phyloP scores from a whole-genome alignment of 2,329 filamentous ascomycete species.

The Aureobasidium zeae region DNA sequence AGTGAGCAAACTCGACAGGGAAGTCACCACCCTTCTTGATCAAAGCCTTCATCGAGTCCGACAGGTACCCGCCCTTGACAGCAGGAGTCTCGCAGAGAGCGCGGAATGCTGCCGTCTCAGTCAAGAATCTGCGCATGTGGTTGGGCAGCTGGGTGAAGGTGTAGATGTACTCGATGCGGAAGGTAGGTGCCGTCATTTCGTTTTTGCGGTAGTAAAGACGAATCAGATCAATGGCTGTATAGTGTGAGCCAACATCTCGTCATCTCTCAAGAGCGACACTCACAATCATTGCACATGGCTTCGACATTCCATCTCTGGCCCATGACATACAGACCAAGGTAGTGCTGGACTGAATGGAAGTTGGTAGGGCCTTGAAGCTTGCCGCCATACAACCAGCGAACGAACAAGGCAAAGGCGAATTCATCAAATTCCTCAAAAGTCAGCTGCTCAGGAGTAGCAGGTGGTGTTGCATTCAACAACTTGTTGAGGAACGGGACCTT shows the following conservation, averaged over 20 bases:
- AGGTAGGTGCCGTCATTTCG: conserved; percentile 29
- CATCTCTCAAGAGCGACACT: not conserved
- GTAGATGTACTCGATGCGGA: conserved; percentile 31
- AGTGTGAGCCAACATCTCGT: too few species aligned
- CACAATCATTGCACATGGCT: conserved; percentile 25
- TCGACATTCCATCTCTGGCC: conserved; percentile 24
- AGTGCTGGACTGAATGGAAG: conserved; percentile 29
- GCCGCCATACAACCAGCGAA: conserved; percentile 26
- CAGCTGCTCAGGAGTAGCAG: conserved; percentile 18
- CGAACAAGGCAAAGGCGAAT: conserved; percentile 26
- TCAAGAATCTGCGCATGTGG: conserved; percentile 27
- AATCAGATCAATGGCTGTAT: conserved; percentile 26
- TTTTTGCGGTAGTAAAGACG: conserved; percentile 26
- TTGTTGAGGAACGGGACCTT: conserved; percentile 25
- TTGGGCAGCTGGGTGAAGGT: conserved; percentile 22
- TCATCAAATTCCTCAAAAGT: conserved; percentile 26
- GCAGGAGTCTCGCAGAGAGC: conserved; percentile 21
- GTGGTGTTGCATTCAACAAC: conserved; percentile 18
- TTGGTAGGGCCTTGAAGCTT: conserved; percentile 26
- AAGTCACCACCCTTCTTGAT: conserved; percentile 23
- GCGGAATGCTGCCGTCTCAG: conserved; percentile 27
- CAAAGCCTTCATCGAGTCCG: conserved; percentile 23
- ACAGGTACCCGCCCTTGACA: conserved; percentile 19
- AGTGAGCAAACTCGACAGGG: conserved; percentile 25
- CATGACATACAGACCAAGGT: conserved; percentile 28